These are phyloP conservation scores for Staphylotrichum tortipilum DNA, from an alignment of 495 filamentous ascomycete genomes.

Conservation along the genomic window DNA sequence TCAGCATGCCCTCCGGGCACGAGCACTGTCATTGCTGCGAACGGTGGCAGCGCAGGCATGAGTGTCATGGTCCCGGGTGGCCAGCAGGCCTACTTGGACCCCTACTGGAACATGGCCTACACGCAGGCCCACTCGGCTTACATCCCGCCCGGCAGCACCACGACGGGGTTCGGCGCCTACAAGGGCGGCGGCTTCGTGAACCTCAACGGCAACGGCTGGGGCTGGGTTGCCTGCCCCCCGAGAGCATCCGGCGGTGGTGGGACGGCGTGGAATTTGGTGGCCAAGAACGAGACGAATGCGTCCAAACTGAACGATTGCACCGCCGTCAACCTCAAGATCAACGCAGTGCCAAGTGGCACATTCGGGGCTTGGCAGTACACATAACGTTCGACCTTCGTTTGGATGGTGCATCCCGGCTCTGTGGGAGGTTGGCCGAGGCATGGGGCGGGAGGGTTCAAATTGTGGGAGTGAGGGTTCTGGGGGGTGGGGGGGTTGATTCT, in stretches of 20 bases:
- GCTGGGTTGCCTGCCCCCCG: conserved; percentile 29
- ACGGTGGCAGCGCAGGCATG: conserved; percentile 15
- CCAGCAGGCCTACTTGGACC: conserved; percentile 52
- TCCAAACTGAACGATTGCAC: conserved; percentile 14
- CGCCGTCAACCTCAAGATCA: conserved; percentile 24
- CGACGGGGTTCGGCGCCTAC: conserved; percentile 33
- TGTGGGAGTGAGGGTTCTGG: too few relatives aligned
- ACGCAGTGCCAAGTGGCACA: conserved; percentile 9
- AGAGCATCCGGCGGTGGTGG: conserved; percentile 19
- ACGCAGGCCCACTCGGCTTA: conserved; percentile 51
- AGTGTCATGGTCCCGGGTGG: conserved; percentile 54
- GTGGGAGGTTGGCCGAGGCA: too few relatives aligned
- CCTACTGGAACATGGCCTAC: conserved; percentile 49
- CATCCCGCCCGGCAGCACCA: conserved; percentile 45
- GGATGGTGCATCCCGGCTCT: too few relatives aligned
- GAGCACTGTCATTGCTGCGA: conserved; percentile 17
- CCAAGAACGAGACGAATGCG: conserved; percentile 25
- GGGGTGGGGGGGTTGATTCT: too few relatives aligned
- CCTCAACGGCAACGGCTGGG: conserved; percentile 27
- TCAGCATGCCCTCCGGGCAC: conserved; percentile 22
- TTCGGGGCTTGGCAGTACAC: conserved; percentile 29
- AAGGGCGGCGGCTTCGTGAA: conserved; percentile 28
- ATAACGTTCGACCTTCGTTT: too few relatives aligned
- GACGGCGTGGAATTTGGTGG: conserved; percentile 23
- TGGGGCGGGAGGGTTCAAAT: too few relatives aligned